Base-by-base conservation (phyloP, 441 rosid genomes). In the Populus tomentosa region DNA sequence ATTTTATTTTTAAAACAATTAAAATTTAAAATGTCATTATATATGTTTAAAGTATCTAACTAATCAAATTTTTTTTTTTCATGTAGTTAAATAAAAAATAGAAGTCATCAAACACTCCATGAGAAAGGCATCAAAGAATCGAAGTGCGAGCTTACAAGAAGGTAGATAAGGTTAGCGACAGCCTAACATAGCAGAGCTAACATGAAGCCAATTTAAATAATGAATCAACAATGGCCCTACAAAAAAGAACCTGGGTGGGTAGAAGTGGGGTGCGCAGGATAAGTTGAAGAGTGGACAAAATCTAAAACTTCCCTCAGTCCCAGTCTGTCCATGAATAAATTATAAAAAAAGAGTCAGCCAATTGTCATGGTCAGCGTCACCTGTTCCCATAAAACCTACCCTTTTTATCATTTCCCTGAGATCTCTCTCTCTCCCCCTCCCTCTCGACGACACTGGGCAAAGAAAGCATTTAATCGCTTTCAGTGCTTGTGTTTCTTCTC, bases 331-430 rank as follows among this genome's bases (percentile, higher is more conserved):
- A 3, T 14, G 1, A 65, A 40, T 40, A 11, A 40, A 40, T 40
- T 3, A 40, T 10, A 40, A 70, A 67, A 63, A 65, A 20, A 73
- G 69, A 73, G 82, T 79, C 85, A 80, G 84, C 83, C 78, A 75
- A 63, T 81, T 82, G 70, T 74, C 80, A 64, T 46, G 79, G 92
- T 90, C 94, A 90, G 90, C 89, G 87, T 85, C 91, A 79, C 87
- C 50, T 75, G 80, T 85, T 77, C 89, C 82, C 83, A 83, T 82
- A 77, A 75, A 72, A 42, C 32, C 72, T 36, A 62, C 36, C 16
- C 77, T 65, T 64, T 26, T 6, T 18, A 24, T 30, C 67, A 10
- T 66, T 28, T 11, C 56, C 32, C 59, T 70, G 9, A 28, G 0
- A 42, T 30, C 56, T 20, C 36, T 14, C 26, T 42, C 70, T 24